These are phyloP conservation scores for Pleoardoris graminearum DNA, from an alignment of 2,329 filamentous ascomycete genomes.

Conservation along the genomic window DNA sequence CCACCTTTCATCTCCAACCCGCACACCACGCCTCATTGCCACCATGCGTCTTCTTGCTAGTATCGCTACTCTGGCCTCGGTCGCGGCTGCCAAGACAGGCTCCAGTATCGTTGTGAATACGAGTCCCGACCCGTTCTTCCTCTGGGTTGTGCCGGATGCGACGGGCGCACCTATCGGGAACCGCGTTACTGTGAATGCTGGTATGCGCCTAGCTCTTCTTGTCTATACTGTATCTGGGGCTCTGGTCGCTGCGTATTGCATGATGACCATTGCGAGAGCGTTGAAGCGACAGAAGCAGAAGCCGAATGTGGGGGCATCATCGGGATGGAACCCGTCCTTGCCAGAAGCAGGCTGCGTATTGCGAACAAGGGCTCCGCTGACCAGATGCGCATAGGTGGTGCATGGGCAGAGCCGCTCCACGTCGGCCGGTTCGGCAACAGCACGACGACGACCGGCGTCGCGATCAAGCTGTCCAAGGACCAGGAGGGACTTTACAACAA, in stretches of 20 bases:
- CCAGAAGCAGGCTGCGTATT: too few species aligned
- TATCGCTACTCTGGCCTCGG: conserved; percentile 18
- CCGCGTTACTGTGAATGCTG: conserved; percentile 18
- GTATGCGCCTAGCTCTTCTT: conserved; percentile 6
- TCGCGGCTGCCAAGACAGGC: conserved; percentile 23
- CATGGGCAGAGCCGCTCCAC: conserved; percentile 25
- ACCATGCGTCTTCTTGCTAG: conserved; percentile 19
- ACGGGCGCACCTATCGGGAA: conserved; percentile 19
- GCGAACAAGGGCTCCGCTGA: neutral
- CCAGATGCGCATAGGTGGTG: conserved; percentile 14
- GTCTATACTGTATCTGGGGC: too few species aligned
- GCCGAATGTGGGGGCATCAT: too few species aligned
- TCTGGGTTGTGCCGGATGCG: conserved; percentile 25
- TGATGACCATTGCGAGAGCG: too few species aligned
- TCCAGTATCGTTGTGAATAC: conserved; percentile 32
- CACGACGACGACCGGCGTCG: conserved; percentile 22
- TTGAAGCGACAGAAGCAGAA: too few species aligned
- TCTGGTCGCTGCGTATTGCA: too few species aligned
- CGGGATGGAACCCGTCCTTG: too few species aligned
- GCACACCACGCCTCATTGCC: neutral
- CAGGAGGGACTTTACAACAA: conserved; percentile 24
- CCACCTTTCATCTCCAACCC: neutral
- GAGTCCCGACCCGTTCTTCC: conserved; percentile 23
- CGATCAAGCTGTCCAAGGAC: conserved; percentile 32
- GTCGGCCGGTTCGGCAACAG: conserved; percentile 17